Base-by-base conservation (phyloP, 257 asterid species). In the Linderniella brevidens region DNA sequence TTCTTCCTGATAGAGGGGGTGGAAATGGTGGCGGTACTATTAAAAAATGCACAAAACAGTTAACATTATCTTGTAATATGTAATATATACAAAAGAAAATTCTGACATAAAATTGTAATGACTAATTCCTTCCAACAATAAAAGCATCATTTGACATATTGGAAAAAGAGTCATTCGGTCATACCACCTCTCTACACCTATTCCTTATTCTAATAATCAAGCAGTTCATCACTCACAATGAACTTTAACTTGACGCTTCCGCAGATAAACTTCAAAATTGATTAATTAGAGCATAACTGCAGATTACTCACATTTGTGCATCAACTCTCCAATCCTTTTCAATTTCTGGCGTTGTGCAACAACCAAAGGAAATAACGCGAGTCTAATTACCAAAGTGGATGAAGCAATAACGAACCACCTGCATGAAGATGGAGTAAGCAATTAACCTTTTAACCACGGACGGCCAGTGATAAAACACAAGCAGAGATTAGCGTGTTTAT, bases 1-100 rank as follows among this genome's bases (percentile, higher is more conserved):
- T 75, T 63, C 69, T 61, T 72, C 76, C 82, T 61, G 94, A 85
- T 69, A 65, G 62, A 66, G 83, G 88, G 48, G 87, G 92, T 56
- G 94, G 94, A 56, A 81, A 77, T 53, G 86, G 94, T 62, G 75
- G 94, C 51, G 94, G 94, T 77, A 90, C 96, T 90, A 61, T 58
- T 54, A 60, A 59, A 59, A 59, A 61, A 49, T 48, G 68, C 71
- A 51, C 54, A 48, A 57, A 59, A 61, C 61, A 54, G 52, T n/a
- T n/a, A 37, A 16, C 69, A 56, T 56, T 64, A 66, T 50, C n/a
- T n/a, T n/a, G n/a, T n/a, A n/a, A n/a, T n/a, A n/a, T 35, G 52
- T 43, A 37, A 50, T 25, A 49, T 53, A 53, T 18, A 61, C 42
- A 40, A 46, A 13, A 41, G 14, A 12, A n/a, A 41, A 12, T 41